These are phyloP conservation scores for Sugiyamaella japonica DNA, from an alignment of 1,139 yeast species.

Conservation along the genomic window DNA sequence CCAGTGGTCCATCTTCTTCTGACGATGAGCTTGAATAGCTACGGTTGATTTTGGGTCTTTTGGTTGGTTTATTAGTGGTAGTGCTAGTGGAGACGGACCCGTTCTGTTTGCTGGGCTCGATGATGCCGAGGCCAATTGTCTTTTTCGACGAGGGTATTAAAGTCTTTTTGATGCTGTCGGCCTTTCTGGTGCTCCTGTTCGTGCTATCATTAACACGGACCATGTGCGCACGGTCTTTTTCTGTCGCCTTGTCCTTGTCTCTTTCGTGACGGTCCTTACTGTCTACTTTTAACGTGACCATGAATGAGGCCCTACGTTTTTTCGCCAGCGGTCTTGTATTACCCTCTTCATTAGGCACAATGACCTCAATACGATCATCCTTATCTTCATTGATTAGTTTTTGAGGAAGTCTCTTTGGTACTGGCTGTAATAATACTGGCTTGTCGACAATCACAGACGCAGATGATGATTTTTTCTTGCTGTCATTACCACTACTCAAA, in stretches of 20 bases:
- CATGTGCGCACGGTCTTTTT: neutral
- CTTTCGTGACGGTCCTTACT: neutral
- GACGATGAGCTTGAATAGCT: slow-evolving; percentile 26
- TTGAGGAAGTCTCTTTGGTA: slow-evolving; percentile 19
- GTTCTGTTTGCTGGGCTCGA: slow-evolving; percentile 1
- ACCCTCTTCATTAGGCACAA: neutral
- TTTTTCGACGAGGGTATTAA: neutral
- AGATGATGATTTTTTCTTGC: slow-evolving; percentile 9
- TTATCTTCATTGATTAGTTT: neutral
- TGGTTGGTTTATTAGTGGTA: slow-evolving; percentile 10
- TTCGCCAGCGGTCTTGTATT: neutral
- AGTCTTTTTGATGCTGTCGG: neutral
- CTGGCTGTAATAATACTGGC: slow-evolving; percentile 20
- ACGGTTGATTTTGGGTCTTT: slow-evolving; percentile 26
- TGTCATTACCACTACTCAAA: slow-evolving; percentile 3
- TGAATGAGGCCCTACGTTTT: slow-evolving; percentile 22
- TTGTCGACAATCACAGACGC: slow-evolving; percentile 1
- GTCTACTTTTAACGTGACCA: slow-evolving; percentile 24
- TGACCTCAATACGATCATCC: neutral
- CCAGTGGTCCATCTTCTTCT: slow-evolving; percentile 23
- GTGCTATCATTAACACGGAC: neutral
- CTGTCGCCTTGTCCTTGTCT: slow-evolving; percentile 3
- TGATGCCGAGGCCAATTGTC: slow-evolving; percentile 19
- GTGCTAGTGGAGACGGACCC: neutral
- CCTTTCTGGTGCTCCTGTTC: neutral